Evolutionary conservation across 345 rosid species (phyloP).

Genomic region (Brassica carinata): DNA sequence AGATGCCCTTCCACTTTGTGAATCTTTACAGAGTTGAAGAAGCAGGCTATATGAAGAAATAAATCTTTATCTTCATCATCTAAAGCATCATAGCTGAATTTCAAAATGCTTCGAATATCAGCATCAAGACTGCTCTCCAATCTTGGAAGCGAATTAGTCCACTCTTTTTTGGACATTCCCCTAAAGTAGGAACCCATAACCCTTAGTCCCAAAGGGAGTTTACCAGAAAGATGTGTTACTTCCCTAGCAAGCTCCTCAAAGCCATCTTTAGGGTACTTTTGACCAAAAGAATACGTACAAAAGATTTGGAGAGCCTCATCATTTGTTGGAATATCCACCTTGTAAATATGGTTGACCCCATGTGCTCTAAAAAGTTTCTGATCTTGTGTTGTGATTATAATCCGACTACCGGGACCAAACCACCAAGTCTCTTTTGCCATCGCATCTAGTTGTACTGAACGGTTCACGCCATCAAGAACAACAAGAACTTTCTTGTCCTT

Average conservation of each 20-base stretch:
- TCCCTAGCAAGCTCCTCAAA: not conserved
- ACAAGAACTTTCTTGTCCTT: not conserved
- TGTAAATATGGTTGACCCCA: not conserved
- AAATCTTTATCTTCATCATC: not conserved
- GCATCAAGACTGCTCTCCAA: not conserved
- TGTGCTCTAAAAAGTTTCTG: not conserved
- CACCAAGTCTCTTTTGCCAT: not conserved
- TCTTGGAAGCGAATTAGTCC: not conserved
- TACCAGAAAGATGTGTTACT: not conserved
- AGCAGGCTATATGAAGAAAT: conserved; percentile 14
- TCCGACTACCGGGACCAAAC: conserved; percentile 3
- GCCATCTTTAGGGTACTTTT: not conserved
- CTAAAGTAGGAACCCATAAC: conserved; percentile 11
- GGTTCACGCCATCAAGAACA: not conserved
- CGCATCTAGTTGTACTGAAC: not conserved
- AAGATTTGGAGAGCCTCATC: not conserved
- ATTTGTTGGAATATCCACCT: not conserved
- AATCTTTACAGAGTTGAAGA: not conserved
- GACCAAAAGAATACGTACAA: not conserved
- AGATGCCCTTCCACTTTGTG: not conserved
- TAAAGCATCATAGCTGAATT: conserved; percentile 4
- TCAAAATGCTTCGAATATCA: not conserved
- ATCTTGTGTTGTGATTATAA: not conserved
- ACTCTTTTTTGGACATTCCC: conserved; percentile 5
- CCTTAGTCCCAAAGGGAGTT: conserved; percentile 10